phyloP scores from a whole-genome alignment of 106 monocot genomes.

The Dioscorea zingiberensis region DNA sequence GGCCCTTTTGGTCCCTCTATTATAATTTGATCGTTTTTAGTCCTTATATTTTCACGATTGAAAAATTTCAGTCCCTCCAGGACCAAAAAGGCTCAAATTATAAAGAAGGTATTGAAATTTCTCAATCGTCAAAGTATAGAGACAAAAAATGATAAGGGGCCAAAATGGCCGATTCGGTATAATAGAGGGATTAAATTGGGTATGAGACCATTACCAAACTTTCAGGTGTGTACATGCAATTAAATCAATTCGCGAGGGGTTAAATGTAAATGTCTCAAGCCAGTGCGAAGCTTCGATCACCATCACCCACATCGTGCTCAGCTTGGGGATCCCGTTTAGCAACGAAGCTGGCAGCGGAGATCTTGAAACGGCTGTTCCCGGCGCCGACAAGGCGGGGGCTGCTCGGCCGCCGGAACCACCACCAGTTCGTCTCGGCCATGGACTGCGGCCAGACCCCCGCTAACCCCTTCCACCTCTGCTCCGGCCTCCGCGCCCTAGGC shows the following conservation, averaged over 20 bases:
- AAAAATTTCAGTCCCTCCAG: too few relatives aligned
- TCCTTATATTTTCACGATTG: too few relatives aligned
- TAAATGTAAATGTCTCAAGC: background rate
- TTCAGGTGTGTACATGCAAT: background rate
- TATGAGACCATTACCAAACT: too few relatives aligned
- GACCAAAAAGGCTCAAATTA: too few relatives aligned
- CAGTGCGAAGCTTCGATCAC: background rate
- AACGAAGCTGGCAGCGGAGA: slow-evolving; percentile 23
- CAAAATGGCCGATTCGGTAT: too few relatives aligned
- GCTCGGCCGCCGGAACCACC: background rate
- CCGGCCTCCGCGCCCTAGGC: slow-evolving; percentile 57
- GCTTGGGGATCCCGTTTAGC: background rate
- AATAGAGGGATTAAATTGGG: too few relatives aligned
- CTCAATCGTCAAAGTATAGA: too few relatives aligned
- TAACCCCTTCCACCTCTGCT: slow-evolving; percentile 67
- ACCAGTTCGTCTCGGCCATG: background rate
- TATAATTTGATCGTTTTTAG: too few relatives aligned
- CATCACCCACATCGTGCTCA: background rate
- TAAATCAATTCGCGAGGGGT: too few relatives aligned
- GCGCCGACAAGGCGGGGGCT: slow-evolving; percentile 3
- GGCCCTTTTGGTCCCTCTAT: too few relatives aligned
- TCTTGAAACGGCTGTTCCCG: slow-evolving; percentile 47
- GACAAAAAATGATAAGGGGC: too few relatives aligned
- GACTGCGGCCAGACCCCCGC: slow-evolving; percentile 36
- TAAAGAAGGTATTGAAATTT: too few relatives aligned